Percentiles rank a stretch among this genome's conserved stretches.
These are phyloP conservation scores for Parachlorella kessleri DNA, from an alignment of 139 green algal species.

Conservation along the genomic window DNA sequence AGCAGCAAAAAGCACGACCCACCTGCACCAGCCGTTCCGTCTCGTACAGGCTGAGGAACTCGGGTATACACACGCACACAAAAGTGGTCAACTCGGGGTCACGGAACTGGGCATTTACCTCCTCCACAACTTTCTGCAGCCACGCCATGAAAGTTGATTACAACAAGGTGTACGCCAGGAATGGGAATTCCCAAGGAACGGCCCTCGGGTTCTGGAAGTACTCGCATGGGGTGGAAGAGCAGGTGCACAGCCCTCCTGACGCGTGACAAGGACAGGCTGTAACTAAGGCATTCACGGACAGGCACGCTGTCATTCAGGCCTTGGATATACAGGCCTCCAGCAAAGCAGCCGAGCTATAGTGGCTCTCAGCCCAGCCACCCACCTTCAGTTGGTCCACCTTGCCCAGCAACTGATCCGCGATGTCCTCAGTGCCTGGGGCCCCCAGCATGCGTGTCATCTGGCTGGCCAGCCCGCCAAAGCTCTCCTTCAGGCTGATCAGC, in stretches of 20 bases:
- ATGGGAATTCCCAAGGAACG: no score
- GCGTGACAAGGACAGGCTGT: no score
- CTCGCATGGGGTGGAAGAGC: no score
- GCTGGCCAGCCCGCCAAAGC: constrained; percentile 77
- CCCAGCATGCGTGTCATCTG: constrained; percentile 62
- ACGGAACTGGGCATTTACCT: constrained; percentile 94
- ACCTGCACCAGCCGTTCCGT: constrained; percentile 92
- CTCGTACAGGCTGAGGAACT: constrained; percentile 98
- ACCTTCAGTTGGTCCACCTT: constrained; percentile 76
- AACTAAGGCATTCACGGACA: no score
- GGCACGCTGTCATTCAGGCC: no score
- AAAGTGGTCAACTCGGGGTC: constrained; percentile 96
- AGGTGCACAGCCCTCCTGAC: no score
- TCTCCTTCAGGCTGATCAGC: constrained; percentile 80
- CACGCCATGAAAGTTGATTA: no score
- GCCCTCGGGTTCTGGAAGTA: no score
- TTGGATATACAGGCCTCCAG: no score
- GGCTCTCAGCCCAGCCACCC: background rate
- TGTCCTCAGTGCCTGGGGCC: constrained; percentile 32
- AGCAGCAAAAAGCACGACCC: no score
- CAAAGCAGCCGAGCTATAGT: no score
- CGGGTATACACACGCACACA: constrained; percentile 98
- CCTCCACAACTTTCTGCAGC: constrained; percentile 54
- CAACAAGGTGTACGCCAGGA: no score
- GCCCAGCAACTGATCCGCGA: constrained; percentile 53